Evolutionary conservation across 2,329 filamentous ascomycete genomes (phyloP).

Genomic region (Trichophyton rubrum): DNA sequence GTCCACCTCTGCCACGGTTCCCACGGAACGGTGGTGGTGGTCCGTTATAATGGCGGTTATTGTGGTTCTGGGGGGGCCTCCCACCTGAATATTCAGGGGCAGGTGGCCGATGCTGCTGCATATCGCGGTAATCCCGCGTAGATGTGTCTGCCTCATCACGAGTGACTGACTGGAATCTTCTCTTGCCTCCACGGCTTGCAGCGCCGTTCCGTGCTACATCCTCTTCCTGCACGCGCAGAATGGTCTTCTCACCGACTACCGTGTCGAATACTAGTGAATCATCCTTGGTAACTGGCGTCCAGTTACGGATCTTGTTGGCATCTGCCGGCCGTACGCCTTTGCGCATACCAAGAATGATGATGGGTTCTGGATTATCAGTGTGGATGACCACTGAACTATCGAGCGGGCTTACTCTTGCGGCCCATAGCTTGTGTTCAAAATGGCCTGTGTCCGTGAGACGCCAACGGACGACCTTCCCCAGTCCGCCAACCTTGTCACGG

Average conservation of each 20-base stretch:
- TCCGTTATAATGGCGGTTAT: conserved; percentile 26
- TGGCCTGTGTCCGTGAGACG: conserved; percentile 64
- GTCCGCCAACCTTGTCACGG: conserved; percentile 71
- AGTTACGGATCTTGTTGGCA: conserved; percentile 67
- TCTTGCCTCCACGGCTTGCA: conserved; percentile 29
- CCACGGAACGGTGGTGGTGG: conserved; percentile 14
- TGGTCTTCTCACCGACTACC: conserved; percentile 71
- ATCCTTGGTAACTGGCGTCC: conserved; percentile 62
- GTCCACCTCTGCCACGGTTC: conserved; percentile 29
- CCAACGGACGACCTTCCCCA: conserved; percentile 75
- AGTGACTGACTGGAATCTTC: conserved; percentile 44
- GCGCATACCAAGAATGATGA: conserved; percentile 70
- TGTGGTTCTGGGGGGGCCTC: conserved; percentile 15
- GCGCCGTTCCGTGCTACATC: neutral
- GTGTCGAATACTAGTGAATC: conserved; percentile 68
- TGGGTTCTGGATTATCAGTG: conserved; percentile 65
- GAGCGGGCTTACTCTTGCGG: conserved; percentile 63
- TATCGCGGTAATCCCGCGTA: conserved; percentile 19
- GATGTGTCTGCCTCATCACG: conserved; percentile 39
- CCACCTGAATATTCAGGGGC: conserved; percentile 17
- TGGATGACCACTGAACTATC: conserved; percentile 55
- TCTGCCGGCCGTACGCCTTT: conserved; percentile 66
- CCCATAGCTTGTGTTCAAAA: conserved; percentile 76
- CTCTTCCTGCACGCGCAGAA: conserved; percentile 69
- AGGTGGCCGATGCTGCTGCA: conserved; percentile 18